These are phyloP conservation scores for Xylaria acuta DNA, from an alignment of 495 filamentous ascomycete species.

Conservation along the genomic window DNA sequence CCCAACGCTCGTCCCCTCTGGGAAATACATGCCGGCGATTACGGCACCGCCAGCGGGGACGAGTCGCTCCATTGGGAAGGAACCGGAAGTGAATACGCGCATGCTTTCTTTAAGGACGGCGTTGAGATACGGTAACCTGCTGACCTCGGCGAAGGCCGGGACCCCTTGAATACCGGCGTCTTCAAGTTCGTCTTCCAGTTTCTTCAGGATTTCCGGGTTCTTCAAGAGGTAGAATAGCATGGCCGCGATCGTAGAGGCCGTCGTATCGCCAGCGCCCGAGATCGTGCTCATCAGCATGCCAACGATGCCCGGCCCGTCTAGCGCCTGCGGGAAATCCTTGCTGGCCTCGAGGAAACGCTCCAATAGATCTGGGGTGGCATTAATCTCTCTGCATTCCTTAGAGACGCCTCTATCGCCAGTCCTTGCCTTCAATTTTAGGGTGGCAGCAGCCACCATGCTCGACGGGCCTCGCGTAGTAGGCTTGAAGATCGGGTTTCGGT, in stretches of 20 bases:
- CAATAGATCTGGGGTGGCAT: neutral
- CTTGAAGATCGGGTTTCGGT: conserved; percentile 37
- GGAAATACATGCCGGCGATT: conserved; percentile 59
- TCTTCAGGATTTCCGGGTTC: conserved; percentile 50
- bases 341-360: conserved; percentile 36
- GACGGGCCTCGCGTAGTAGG: conserved; percentile 26
- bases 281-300: conserved; percentile 52
- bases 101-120: conserved; percentile 67
- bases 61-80: conserved; percentile 60
- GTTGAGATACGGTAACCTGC: conserved; percentile 60
- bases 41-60: conserved; percentile 59
- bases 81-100: conserved; percentile 58
- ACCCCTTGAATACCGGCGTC: conserved; percentile 35
- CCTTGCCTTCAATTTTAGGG: conserved; percentile 29
- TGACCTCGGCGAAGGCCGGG: conserved; percentile 28
- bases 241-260: conserved; percentile 58
- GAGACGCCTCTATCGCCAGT: neutral
- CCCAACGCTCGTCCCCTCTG: conserved; percentile 49
- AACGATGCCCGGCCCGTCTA: conserved; percentile 44
- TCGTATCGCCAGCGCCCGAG: conserved; percentile 64
- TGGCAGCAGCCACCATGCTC: conserved; percentile 26
- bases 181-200: conserved; percentile 58
- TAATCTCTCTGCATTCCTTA: neutral
- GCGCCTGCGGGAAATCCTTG: conserved; percentile 32
- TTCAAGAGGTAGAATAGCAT: conserved; percentile 58